These are phyloP conservation scores for Volvox africanus DNA, from an alignment of 139 green algal genomes.

Conservation along the genomic window DNA sequence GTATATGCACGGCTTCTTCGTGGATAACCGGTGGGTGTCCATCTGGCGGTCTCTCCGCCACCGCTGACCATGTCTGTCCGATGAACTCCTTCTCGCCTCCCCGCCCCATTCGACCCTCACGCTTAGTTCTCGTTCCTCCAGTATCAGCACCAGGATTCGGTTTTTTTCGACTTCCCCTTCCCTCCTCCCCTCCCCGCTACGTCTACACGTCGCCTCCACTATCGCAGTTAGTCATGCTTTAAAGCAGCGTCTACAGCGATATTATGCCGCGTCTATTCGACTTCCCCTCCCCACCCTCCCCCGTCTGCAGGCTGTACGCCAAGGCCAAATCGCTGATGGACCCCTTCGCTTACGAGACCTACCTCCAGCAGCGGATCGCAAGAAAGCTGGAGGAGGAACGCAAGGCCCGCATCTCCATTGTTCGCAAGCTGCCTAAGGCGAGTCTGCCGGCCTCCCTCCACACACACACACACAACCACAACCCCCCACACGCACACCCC, in stretches of 20 bases:
- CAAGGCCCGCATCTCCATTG: slow-evolving; percentile 82
- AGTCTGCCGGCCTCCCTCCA: background rate
- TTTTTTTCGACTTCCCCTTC: background rate
- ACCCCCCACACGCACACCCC: background rate
- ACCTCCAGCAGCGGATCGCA: slow-evolving; percentile 85
- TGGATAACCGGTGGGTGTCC: slow-evolving; percentile 79
- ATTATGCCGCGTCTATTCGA: no score
- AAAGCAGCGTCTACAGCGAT: no score
- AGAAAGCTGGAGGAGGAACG: slow-evolving; percentile 93
- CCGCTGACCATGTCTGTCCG: no score
- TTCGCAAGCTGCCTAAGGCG: slow-evolving; percentile 87
- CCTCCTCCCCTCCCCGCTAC: background rate
- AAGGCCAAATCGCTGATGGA: slow-evolving; percentile 71
- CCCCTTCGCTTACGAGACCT: slow-evolving; percentile 93
- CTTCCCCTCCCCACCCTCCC: background rate
- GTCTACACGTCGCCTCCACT: no score
- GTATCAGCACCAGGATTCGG: no score
- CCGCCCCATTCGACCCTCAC: no score
- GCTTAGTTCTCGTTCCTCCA: no score
- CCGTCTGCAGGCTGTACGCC: slow-evolving; percentile 38
- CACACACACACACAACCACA: background rate
- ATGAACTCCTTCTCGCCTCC: no score
- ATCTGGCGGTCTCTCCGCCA: no score
- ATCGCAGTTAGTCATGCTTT: no score
- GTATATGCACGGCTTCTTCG: slow-evolving; percentile 99